Base-by-base conservation (phyloP, 73 alveolate species). In the Urostyla sp. region DNA sequence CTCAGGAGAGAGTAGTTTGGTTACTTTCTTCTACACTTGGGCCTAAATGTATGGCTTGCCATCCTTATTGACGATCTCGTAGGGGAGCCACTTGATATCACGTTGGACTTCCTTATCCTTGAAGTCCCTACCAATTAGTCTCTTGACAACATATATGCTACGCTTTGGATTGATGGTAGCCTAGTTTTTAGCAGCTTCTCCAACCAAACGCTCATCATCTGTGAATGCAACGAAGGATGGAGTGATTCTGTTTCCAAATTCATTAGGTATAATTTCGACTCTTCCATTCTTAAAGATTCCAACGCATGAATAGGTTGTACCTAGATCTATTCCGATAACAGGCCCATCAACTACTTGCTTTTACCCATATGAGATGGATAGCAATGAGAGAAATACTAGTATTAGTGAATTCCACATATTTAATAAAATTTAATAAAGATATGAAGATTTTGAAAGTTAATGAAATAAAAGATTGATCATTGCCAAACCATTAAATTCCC, bases 261-360 rank as follows among this genome's bases (percentile, higher is more conserved):
- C 98, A 80, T 93, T 94, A 13, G 98, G 97, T 57, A 95, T 94
- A 69, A 95, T 94, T 74, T 95, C 98, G 27, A 95, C 98, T 59
- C 92, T 78, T 21, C 95, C 95, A 83, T 94, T 89, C 87, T 88
- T 89, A 53, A 74, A 94, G 66, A 94, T 83, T 21, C 98, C 99
- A 11, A 94, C 98, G 60, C 98, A 95, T 31, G 99, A 95, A 92
- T 82, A 95, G 63, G 98, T 95, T 21, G 99, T 94, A 23, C 99
- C 99, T 61, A 95, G 77, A 89, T 95, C 99, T 72, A 95, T 95
- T 61, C 99, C 99, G 49, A 96, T 85, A 23, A 92, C 98, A 49
- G 99, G 98, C 53, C 98, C 97, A 69, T 94, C 95, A 23, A 93
- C 90, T 59, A 59, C 15, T 40, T 40, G 15, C 10, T 40, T 40